phyloP scores from a whole-genome alignment of 2,329 filamentous ascomycete genomes.

The Lecanicillium sp. region DNA sequence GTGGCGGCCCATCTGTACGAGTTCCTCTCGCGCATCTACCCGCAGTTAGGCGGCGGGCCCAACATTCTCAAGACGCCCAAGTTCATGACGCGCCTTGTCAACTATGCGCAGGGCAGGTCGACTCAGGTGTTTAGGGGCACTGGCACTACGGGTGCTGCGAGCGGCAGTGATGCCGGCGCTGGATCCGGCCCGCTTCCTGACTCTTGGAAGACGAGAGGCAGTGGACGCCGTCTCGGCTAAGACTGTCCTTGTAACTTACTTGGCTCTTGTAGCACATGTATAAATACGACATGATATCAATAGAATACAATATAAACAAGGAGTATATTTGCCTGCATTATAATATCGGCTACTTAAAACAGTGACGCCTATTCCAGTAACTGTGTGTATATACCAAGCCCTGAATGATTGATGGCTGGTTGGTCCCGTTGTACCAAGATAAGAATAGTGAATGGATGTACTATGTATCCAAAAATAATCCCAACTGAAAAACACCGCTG shows the following conservation, averaged over 20 bases:
- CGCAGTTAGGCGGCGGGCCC: constrained; percentile 75
- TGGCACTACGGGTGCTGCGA: neutral
- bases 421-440: constrained; percentile 1
- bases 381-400: neutral
- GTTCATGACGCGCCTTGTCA: constrained; percentile 62
- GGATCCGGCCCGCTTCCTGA: constrained; percentile 46
- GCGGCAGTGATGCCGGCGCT: constrained; percentile 5
- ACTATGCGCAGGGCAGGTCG: constrained; percentile 20
- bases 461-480: neutral
- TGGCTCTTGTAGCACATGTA: neutral
- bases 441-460: neutral
- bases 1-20: constrained; percentile 84
- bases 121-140: neutral
- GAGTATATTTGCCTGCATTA: too few species aligned
- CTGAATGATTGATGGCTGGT: neutral
- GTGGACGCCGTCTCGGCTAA: constrained; percentile 54
- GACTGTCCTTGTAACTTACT: neutral
- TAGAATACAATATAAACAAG: too few species aligned
- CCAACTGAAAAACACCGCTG: neutral
- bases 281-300: neutral
- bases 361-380: too few species aligned
- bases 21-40: constrained; percentile 82
- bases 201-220: constrained; percentile 56
- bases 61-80: constrained; percentile 69
- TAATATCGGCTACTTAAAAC: too few species aligned